Percentiles rank a stretch among this genome's conserved stretches.
These are phyloP conservation scores for Teunomyces gatunensis DNA, from an alignment of 805 yeast genomes.

Conservation along the genomic window DNA sequence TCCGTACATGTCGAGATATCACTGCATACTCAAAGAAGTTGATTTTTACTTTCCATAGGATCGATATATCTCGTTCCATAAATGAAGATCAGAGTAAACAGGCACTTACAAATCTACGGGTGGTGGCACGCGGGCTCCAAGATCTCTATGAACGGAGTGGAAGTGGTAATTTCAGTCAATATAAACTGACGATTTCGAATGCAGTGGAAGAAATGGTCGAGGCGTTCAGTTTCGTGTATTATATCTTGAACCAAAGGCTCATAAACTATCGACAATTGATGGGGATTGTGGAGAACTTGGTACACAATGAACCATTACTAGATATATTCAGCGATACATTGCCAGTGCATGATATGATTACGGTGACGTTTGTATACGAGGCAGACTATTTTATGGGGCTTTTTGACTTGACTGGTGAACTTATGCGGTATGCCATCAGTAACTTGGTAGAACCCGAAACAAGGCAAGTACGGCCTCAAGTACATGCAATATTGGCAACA, in stretches of 20 bases:
- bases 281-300: background rate
- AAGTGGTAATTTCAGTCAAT: constrained; percentile 13
- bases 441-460: constrained; percentile 14
- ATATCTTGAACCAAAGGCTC: constrained; percentile 10
- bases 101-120: constrained; percentile 11
- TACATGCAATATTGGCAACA: constrained; percentile 9
- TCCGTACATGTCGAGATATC: constrained; percentile 34
- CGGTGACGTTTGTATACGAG: constrained; percentile 10
- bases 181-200: constrained; percentile 20
- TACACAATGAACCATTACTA: background rate
- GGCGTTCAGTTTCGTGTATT: constrained; percentile 23
- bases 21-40: constrained; percentile 39
- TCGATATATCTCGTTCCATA: constrained; percentile 1
- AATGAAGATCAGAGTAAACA: constrained; percentile 7
- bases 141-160: background rate
- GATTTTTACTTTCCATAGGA: constrained; percentile 23
- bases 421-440: constrained; percentile 38
- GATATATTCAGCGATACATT: background rate
- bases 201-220: constrained; percentile 27
- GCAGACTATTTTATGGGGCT: constrained; percentile 40
- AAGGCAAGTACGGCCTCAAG: background rate
- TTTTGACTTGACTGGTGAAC: constrained; percentile 42
- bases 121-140: constrained; percentile 7
- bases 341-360: background rate
- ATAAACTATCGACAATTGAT: constrained; percentile 13